phyloP scores from a whole-genome alignment of 73 alveolate species.

The Paramecium sonneborni region DNA sequence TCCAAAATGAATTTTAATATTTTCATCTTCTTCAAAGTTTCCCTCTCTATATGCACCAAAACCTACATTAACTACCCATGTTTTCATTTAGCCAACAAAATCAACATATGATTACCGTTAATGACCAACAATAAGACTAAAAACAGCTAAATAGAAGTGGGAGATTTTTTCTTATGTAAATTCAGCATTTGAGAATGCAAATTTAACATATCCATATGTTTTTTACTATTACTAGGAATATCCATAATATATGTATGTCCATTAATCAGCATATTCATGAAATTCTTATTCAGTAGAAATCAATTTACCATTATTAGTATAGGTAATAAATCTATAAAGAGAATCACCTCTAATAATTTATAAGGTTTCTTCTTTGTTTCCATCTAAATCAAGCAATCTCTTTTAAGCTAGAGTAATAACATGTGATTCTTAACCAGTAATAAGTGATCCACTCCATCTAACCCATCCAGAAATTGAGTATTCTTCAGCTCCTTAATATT shows the following conservation, averaged over 20 bases:
- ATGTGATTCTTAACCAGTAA: not conserved
- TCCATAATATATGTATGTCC: slow-evolving; percentile 40
- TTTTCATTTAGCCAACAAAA: slow-evolving; percentile 1
- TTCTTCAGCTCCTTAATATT: slow-evolving; percentile 7
- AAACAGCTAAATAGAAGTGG: not conserved
- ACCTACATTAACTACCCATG: slow-evolving; percentile 53
- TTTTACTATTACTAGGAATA: not conserved
- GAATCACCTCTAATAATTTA: not conserved
- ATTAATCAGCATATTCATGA: slow-evolving; percentile 38
- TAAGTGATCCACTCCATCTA: slow-evolving; percentile 17
- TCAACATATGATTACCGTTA: not conserved
- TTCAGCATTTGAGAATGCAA: not conserved
- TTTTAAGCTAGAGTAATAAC: slow-evolving; percentile 23
- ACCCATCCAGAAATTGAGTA: slow-evolving; percentile 53
- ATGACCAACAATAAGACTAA: not conserved
- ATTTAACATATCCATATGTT: slow-evolving; percentile 20
- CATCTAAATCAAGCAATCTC: slow-evolving; percentile 20
- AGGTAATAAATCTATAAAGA: not conserved
- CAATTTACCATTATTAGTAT: not conserved
- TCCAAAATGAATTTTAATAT: slow-evolving; percentile 32
- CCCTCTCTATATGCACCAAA: slow-evolving; percentile 46
- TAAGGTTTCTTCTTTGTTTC: not conserved
- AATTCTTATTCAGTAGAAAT: not conserved
- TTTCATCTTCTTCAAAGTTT: slow-evolving; percentile 53
- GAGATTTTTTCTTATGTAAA: not conserved